Evolutionary conservation across 306 rosid species (phyloP).

Genomic region (Acacia crassicarpa): DNA sequence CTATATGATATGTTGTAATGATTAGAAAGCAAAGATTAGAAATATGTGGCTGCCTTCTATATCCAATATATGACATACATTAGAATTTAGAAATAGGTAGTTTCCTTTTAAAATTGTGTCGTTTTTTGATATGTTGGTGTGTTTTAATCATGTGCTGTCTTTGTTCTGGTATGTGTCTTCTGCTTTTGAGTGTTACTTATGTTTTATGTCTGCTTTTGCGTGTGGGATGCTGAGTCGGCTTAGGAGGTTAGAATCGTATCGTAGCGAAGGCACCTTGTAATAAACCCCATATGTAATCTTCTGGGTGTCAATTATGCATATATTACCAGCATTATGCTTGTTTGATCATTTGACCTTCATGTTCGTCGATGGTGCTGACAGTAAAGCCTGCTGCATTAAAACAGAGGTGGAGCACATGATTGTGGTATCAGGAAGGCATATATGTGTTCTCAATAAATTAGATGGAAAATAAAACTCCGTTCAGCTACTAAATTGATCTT

Average conservation of each 20-base stretch:
- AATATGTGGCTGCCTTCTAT: neutral
- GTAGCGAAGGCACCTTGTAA: neutral
- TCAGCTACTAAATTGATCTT: neutral
- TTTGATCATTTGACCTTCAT: neutral
- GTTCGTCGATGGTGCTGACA: neutral
- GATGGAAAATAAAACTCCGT: neutral
- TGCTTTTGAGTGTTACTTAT: neutral
- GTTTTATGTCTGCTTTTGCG: neutral
- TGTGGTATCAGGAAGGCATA: neutral
- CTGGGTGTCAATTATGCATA: too few species aligned
- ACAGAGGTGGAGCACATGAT: neutral
- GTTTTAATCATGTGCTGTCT: neutral
- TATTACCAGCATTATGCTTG: neutral
- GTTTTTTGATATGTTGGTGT: neutral
- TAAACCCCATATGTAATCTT: neutral
- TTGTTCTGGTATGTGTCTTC: neutral
- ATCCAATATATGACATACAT: neutral
- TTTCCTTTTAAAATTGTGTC: neutral
- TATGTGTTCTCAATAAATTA: neutral
- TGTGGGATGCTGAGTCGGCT: neutral
- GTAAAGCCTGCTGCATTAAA: neutral
- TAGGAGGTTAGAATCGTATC: neutral
- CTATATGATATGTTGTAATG: neutral
- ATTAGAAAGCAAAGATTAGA: neutral
- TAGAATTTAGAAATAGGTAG: neutral